A percentile compares a stretch with the other conserved stretches of the same genome.
phyloP scores from a whole-genome alignment of 306 rosid genomes.

The Cicer judaicum region DNA sequence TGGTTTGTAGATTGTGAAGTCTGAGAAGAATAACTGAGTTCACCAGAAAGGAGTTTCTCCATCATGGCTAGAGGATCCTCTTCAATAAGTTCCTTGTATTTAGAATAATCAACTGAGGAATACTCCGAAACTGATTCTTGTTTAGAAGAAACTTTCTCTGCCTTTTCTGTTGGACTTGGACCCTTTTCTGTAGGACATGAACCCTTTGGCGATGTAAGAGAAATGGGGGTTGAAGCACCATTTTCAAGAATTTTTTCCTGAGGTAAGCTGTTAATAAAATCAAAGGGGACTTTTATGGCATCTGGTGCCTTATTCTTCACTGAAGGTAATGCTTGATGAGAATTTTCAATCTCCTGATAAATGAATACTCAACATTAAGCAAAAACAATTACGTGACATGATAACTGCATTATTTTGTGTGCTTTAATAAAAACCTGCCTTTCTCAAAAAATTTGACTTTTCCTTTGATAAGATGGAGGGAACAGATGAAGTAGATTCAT shows the following conservation, averaged over 20 bases:
- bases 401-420: too few relatives aligned
- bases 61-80: background rate
- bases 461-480: too few relatives aligned
- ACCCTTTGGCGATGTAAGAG: too few relatives aligned
- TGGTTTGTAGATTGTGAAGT: background rate
- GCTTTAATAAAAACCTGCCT: too few relatives aligned
- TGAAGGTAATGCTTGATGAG: background rate
- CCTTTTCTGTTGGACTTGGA: background rate
- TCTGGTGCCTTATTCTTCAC: background rate
- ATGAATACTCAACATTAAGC: background rate
- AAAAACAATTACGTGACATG: background rate
- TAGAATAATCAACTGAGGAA: background rate
- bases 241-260: background rate
- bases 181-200: too few relatives aligned
- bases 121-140: background rate
- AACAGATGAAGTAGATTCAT: too few relatives aligned
- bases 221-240: background rate
- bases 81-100: constrained; percentile 1
- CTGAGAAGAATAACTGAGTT: background rate
- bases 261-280: background rate
- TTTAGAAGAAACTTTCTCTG: background rate
- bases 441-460: too few relatives aligned
- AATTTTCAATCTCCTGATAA: background rate
- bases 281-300: background rate
- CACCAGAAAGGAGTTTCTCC: constrained; percentile 9